A percentile compares a stretch with the other conserved stretches of the same genome.
These are phyloP conservation scores for Cytospora chrysosperma DNA, from an alignment of 2,329 filamentous ascomycete genomes.

Conservation along the genomic window DNA sequence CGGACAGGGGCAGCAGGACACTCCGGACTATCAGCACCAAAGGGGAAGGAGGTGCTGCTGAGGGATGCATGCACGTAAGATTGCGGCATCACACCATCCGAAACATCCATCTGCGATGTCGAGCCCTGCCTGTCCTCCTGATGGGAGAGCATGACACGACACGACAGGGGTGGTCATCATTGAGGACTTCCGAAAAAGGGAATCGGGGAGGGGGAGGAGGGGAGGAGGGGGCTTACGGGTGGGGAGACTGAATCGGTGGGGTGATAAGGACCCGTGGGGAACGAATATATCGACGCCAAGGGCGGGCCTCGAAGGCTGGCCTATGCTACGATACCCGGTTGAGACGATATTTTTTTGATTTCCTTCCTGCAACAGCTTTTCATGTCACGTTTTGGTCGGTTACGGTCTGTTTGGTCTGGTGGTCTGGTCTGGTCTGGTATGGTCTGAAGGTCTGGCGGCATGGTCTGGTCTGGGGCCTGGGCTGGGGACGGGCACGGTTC, in stretches of 20 bases:
- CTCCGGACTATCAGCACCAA: slow-evolving; percentile 28
- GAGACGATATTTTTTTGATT: slow-evolving; percentile 4
- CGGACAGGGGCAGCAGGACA: slow-evolving; percentile 30
- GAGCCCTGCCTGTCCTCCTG: neutral
- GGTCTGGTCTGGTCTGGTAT: slow-evolving; percentile 3
- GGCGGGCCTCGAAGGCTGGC: slow-evolving; percentile 3
- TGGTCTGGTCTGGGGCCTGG: slow-evolving; percentile 1
- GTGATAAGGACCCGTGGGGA: neutral
- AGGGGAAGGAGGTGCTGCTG: slow-evolving; percentile 21
- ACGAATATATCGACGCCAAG: neutral
- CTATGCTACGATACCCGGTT: slow-evolving; percentile 15
- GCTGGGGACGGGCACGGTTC: neutral
- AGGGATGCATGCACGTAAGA: neutral
- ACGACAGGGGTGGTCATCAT: neutral
- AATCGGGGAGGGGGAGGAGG: no score
- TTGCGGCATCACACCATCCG: neutral
- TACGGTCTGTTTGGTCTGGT: slow-evolving; percentile 1
- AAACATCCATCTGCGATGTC: neutral
- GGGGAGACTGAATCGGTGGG: neutral
- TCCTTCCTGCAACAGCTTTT: neutral
- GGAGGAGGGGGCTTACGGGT: neutral
- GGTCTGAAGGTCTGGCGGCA: slow-evolving; percentile 9
- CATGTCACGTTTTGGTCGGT: neutral
- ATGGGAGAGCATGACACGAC: neutral
- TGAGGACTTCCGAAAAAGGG: neutral